Conservation (phyloP, 1,284 basidiomycete genomes). For the Irpex sp. region DNA sequence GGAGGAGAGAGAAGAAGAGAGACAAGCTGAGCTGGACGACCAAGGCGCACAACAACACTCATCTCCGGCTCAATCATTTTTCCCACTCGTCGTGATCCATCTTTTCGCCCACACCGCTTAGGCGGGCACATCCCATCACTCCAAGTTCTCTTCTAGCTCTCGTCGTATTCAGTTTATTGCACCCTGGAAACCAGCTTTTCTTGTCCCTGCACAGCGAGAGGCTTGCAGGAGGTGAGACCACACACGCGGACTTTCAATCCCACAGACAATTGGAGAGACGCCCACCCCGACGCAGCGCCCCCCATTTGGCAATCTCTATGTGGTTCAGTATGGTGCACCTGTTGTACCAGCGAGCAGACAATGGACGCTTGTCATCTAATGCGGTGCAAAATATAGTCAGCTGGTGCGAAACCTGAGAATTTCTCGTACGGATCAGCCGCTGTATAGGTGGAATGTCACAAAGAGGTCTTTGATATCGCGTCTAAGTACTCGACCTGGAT, state of each 20-base stretch:
- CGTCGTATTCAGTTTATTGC: neutral
- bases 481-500: too few species aligned
- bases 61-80: conserved; percentile 2
- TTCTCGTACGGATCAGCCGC: neutral
- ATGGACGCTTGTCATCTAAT: neutral
- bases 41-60: neutral
- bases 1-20: conserved; percentile 3
- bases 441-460: too few species aligned
- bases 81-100: neutral
- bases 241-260: neutral
- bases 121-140: neutral
- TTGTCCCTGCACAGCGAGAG: neutral
- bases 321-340: neutral
- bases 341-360: neutral
- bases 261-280: neutral
- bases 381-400: neutral
- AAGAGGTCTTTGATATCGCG: too few species aligned
- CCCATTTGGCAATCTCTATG: neutral
- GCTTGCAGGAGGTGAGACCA: neutral
- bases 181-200: neutral
- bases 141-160: neutral
- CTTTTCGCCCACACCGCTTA: neutral
- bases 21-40: neutral
- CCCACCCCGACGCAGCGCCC: neutral
- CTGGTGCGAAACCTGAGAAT: neutral